Evolutionary conservation across 306 rosid species (phyloP).

Genomic region (Castanea sativa): DNA sequence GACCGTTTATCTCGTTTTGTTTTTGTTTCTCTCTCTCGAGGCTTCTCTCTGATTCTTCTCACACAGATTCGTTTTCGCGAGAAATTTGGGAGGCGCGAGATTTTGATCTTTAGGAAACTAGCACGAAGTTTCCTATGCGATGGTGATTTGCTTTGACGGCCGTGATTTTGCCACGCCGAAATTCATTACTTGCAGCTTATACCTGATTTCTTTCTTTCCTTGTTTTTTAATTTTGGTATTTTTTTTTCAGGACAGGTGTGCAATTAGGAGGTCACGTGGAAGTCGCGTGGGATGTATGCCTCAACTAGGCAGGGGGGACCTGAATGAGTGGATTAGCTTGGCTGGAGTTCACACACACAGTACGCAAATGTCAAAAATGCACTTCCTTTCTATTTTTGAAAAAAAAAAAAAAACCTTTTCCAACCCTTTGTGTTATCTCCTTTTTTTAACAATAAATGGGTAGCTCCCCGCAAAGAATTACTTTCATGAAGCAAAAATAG

Average conservation of each 20-base stretch:
- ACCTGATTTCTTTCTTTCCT: too few relatives aligned
- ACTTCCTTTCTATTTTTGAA: neutral
- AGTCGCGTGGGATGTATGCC: neutral
- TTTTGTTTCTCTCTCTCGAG: neutral
- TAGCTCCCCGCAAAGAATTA: too few relatives aligned
- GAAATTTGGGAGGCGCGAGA: too few relatives aligned
- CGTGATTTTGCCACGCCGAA: constrained; percentile 28
- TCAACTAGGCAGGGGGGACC: neutral
- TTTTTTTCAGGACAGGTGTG: neutral
- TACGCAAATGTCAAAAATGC: neutral
- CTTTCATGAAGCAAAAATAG: too few relatives aligned
- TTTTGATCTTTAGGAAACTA: neutral
- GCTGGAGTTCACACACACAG: neutral
- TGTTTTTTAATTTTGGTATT: too few relatives aligned
- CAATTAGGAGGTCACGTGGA: constrained; percentile 8
- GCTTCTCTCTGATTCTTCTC: neutral
- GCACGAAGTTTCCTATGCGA: constrained; percentile 33
- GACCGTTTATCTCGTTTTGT: neutral
- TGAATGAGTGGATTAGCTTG: neutral
- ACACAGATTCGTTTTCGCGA: too few relatives aligned
- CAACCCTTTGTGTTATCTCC: neutral
- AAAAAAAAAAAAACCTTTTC: too few relatives aligned
- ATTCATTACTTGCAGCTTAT: neutral
- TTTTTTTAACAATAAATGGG: neutral
- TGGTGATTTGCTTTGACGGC: neutral